phyloP scores from a whole-genome alignment of 2,329 filamentous ascomycete species.

The Pseudogymnoascus sp. region DNA sequence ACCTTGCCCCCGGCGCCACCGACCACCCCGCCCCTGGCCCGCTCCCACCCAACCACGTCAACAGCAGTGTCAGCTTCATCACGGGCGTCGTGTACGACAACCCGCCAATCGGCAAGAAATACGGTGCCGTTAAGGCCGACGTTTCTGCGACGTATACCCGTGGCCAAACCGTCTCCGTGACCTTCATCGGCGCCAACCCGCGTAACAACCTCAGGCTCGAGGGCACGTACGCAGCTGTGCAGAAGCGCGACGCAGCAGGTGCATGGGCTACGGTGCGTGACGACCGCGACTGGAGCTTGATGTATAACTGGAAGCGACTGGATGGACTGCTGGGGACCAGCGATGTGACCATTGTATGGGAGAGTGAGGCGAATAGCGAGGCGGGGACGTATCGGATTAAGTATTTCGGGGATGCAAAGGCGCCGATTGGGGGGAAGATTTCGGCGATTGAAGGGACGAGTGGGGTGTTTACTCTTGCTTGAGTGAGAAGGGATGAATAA shows the following conservation, averaged over 20 bases:
- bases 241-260: conserved; percentile 45
- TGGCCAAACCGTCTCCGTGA: conserved; percentile 56
- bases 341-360: conserved; percentile 74
- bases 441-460: conserved; percentile 63
- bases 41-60: conserved; percentile 71
- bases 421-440: conserved; percentile 51
- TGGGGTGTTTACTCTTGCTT: conserved; percentile 39
- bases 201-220: conserved; percentile 79
- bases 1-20: conserved; percentile 47
- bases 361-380: conserved; percentile 55
- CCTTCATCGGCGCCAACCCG: conserved; percentile 82
- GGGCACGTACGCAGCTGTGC: conserved; percentile 69
- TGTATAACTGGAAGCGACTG: conserved; percentile 72
- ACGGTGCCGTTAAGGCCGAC: conserved; percentile 59
- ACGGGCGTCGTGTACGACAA: conserved; percentile 69
- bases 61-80: conserved; percentile 73
- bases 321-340: conserved; percentile 65
- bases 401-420: conserved; percentile 82
- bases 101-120: conserved; percentile 56
- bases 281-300: conserved; percentile 76
- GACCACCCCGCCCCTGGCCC: conserved; percentile 43
- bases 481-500: background rate
- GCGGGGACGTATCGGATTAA: conserved; percentile 67
- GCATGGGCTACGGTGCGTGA: conserved; percentile 61
- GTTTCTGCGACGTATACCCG: conserved; percentile 46